Evolutionary conservation across 805 yeast genomes (phyloP), one percentile per base, ranked within the genome.

Genomic region (Saturnispora mendoncae): DNA sequence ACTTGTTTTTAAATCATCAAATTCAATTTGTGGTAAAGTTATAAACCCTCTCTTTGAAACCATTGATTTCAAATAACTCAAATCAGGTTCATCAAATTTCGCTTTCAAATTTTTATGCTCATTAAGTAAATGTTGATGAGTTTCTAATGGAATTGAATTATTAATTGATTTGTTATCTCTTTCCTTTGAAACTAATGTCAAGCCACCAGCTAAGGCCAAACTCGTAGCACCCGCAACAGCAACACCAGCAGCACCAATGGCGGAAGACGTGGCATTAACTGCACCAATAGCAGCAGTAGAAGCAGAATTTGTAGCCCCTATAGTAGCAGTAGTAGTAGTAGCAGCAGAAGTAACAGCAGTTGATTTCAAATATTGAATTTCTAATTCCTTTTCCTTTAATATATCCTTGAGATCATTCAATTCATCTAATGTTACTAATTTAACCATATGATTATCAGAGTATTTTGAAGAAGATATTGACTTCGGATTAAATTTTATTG

Each of bases 141-240:
- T 41, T 2, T 37, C 30, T 3, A 39, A 4, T 19, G 53, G 50
- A 18, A 53, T 15, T 15, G 21, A 17, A 14, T 23, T 10, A 23
- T 10, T 10, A 6, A 23, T 23, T 23, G 10, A 6, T 23, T 23
- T 6, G 9, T 23, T 23, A 23, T 6, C 26, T 23, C 10, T 10
- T 7, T 10, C 10, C 6, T 23, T 23, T 23, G 26, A 23, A 7
- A 10, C 26, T 23, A 23, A 10, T 10, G 26, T 23, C 26, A 23
- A 23, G 26, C 9, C 26, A 7, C 26, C 26, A 7, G 26, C 26
- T 23, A 23, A 6, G 6, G 10, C 6, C 6, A 23, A 10, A 23
- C 26, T 10, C 6, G 26, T 23, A 23, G 26, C 26, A 10, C 10
- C 10, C 6, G 26, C 10, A 7, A 23, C 6, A 10, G 10, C 10